Conservation (phyloP, 106 monocot genomes). For the Alisma plantagoaquatica region DNA sequence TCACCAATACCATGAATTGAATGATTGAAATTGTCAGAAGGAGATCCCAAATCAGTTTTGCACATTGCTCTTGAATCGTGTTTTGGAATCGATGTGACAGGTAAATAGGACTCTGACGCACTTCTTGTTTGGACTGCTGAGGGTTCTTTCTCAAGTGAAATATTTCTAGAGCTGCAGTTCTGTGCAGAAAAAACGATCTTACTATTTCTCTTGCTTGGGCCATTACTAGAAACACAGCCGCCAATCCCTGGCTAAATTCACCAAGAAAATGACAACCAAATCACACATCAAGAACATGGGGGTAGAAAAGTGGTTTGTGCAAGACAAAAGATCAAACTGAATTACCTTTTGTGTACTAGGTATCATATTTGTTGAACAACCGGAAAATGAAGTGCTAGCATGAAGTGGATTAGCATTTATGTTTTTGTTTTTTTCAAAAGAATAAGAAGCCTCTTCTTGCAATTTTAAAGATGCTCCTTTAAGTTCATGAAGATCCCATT, state of each 20-base stretch:
- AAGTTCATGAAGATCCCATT: conserved; percentile 13
- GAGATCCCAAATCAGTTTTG: background rate
- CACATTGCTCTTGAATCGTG: too few species aligned
- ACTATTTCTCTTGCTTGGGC: conserved; percentile 7
- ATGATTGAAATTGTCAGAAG: background rate
- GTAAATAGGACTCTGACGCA: conserved; percentile 7
- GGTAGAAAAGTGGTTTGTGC: too few species aligned
- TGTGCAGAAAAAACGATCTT: too few species aligned
- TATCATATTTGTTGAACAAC: too few species aligned
- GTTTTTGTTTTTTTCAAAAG: background rate
- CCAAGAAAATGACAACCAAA: too few species aligned
- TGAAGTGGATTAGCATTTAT: background rate
- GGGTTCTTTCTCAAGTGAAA: conserved; percentile 11
- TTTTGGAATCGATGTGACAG: too few species aligned
- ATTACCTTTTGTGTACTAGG: too few species aligned
- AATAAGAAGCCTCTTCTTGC: background rate
- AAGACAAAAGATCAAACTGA: too few species aligned
- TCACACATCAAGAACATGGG: too few species aligned
- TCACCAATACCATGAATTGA: background rate
- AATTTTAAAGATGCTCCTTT: too few species aligned
- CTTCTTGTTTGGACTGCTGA: conserved; percentile 15
- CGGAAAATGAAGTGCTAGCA: background rate
- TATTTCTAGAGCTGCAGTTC: too few species aligned
- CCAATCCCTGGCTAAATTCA: conserved; percentile 33
- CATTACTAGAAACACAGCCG: conserved; percentile 13